A percentile compares a stretch with the other conserved stretches of the same genome.
phyloP scores from a whole-genome alignment of 805 yeast genomes.

The Metschnikowia chrysomelidarum region DNA sequence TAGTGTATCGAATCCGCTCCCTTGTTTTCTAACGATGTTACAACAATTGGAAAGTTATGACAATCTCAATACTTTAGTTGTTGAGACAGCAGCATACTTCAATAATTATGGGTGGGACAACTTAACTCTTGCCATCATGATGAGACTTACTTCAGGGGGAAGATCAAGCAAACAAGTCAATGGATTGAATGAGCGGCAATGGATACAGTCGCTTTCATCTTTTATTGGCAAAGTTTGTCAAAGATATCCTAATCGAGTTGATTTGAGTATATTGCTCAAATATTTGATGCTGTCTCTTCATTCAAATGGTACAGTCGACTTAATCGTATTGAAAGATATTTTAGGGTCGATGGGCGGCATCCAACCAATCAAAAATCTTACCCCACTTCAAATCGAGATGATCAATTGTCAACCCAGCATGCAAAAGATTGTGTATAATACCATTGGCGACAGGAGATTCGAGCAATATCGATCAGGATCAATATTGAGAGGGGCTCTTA shows the following conservation, averaged over 20 bases:
- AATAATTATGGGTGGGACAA: conserved; percentile 83
- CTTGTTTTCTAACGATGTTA: conserved; percentile 67
- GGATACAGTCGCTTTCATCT: conserved; percentile 81
- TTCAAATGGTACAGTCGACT: conserved; percentile 53
- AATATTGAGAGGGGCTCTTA: conserved; percentile 47
- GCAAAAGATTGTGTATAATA: conserved; percentile 50
- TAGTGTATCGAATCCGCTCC: conserved; percentile 73
- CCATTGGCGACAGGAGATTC: conserved; percentile 60
- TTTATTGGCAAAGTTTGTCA: conserved; percentile 75
- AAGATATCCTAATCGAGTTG: conserved; percentile 51
- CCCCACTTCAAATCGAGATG: conserved; percentile 60
- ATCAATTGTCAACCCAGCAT: conserved; percentile 64
- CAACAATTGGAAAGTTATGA: conserved; percentile 90
- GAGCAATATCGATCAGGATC: conserved; percentile 46
- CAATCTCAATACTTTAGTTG: conserved; percentile 72
- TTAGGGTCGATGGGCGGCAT: conserved; percentile 77
- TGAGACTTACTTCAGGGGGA: conserved; percentile 63
- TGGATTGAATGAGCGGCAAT: conserved; percentile 76
- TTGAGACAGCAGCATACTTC: conserved; percentile 74
- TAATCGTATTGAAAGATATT: conserved; percentile 66
- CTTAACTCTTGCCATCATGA: conserved; percentile 67
- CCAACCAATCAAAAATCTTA: conserved; percentile 63
- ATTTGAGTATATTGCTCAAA: conserved; percentile 57
- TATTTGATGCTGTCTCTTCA: conserved; percentile 65
- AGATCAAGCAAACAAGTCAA: conserved; percentile 67